Evolutionary conservation across 495 filamentous ascomycete genomes (phyloP).

Genomic region (Bathelium albidoporum): DNA sequence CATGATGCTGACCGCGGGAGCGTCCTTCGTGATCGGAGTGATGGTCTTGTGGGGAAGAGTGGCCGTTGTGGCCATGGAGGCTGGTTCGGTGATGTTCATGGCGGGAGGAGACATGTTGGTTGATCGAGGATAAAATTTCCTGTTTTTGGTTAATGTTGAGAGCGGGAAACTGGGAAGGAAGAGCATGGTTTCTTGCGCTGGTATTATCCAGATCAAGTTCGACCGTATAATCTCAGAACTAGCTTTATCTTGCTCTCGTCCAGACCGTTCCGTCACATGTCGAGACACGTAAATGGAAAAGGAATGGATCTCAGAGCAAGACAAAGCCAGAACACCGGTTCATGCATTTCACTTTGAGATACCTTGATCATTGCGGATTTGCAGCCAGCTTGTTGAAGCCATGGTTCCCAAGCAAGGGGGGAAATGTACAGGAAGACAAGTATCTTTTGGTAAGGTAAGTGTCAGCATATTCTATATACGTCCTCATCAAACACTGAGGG

Average conservation of each 20-base stretch:
- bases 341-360: slow-evolving; percentile 54
- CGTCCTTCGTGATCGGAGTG: slow-evolving; percentile 26
- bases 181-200: slow-evolving; percentile 94
- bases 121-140: slow-evolving; percentile 33
- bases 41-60: slow-evolving; percentile 13
- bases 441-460: neutral
- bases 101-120: slow-evolving; percentile 65
- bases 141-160: slow-evolving; percentile 17
- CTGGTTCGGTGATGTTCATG: slow-evolving; percentile 35
- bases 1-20: slow-evolving; percentile 24
- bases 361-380: slow-evolving; percentile 43
- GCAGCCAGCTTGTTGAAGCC: slow-evolving; percentile 10
- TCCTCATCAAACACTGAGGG: neutral
- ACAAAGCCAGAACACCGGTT: slow-evolving; percentile 48
- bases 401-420: slow-evolving; percentile 4
- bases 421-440: neutral
- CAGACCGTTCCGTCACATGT: slow-evolving; percentile 16
- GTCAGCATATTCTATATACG: neutral
- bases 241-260: slow-evolving; percentile 29
- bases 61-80: slow-evolving; percentile 24
- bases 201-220: slow-evolving; percentile 99
- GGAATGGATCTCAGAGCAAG: slow-evolving; percentile 24
- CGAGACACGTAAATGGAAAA: slow-evolving; percentile 12
- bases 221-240: slow-evolving; percentile 91
- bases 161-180: slow-evolving; percentile 12